These are phyloP conservation scores for Ophiocordyceps camponoti-rufipedis DNA, from an alignment of 2,329 filamentous ascomycete genomes.

Conservation along the genomic window DNA sequence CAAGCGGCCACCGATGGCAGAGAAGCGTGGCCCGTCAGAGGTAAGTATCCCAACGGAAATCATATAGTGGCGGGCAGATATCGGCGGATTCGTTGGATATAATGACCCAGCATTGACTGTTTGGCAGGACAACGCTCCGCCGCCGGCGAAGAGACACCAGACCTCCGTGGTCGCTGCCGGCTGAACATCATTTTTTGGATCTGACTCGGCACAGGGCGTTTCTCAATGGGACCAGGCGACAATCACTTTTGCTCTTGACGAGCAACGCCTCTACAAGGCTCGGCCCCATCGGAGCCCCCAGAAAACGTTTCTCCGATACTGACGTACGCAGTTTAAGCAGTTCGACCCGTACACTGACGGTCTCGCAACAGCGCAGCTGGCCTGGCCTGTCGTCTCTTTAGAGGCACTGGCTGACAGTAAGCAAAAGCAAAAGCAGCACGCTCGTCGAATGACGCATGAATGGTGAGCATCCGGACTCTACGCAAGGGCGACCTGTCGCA, in stretches of 20 bases:
- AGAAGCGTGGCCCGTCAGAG: slow-evolving; percentile 31
- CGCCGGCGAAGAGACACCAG: slow-evolving; percentile 22
- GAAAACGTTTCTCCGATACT: slow-evolving; percentile 4
- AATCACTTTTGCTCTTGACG: slow-evolving; percentile 1
- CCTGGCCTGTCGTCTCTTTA: not conserved
- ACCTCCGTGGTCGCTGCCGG: slow-evolving; percentile 21
- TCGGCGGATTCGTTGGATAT: not conserved
- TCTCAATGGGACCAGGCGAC: slow-evolving; percentile 1
- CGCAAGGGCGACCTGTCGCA: not conserved
- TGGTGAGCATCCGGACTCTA: slow-evolving; percentile 1
- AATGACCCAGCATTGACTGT: slow-evolving; percentile 9
- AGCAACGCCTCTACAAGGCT: slow-evolving; percentile 6
- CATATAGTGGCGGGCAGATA: not conserved
- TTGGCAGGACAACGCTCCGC: slow-evolving; percentile 15
- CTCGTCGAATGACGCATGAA: not conserved
- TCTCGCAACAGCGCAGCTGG: not conserved
- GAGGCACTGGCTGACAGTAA: not conserved
- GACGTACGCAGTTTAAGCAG: slow-evolving; percentile 7
- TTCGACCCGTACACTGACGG: not conserved
- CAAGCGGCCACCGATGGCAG: slow-evolving; percentile 20
- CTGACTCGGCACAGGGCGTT: slow-evolving; percentile 1
- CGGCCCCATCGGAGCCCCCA: slow-evolving; percentile 3
- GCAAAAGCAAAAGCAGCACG: not conserved
- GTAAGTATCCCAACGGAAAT: slow-evolving; percentile 11
- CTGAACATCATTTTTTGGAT: slow-evolving; percentile 3